Base-by-base conservation (phyloP, 352 stramenopile species). In the Pythium insidiosum region DNA sequence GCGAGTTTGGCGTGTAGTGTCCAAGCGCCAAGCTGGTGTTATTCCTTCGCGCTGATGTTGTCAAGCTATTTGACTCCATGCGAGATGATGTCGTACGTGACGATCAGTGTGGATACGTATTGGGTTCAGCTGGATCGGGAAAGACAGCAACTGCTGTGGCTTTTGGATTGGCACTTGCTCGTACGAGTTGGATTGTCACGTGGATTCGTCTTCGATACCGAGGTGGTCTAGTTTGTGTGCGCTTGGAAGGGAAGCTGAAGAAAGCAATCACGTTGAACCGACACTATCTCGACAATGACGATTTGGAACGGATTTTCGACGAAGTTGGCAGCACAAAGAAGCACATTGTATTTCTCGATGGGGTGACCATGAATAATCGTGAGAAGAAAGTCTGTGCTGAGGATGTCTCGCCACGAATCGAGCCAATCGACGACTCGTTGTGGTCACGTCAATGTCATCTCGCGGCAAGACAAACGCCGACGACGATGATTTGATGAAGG, bases 41-140 rank as follows among this genome's bases (percentile, higher is more conserved):
- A 39, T 39, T 39, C 34, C 34, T 7, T 20, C 34, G 34, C 34
- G 18, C 34, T 39, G 34, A 39, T n/a, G 34, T 39, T 39, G 34
- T 39, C 34, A 39, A 39, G 34, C 34, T 39, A 39, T 39, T 39
- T n/a, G 34, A 39, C 34, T 39, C 18, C 34, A 39, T 39, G 34
- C n/a, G n/a, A n/a, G n/a, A n/a, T n/a, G n/a, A 39, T 39, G 18
- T 39, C 18, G 9, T 39, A 39, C 34, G 34, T 39, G 34, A 21
- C 34, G 34, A n/a, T 39, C 34, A 20, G 18, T 39, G 34, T n/a
- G 34, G 34, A 39, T 39, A 39, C 34, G 34, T n/a, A 39, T 39
- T 20, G 16, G 12, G 34, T 18, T 19, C 34, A n/a, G 7, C 34
- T 20, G 18, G 34, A 10, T n/a, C 18, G 34, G 12, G 34, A 20